Evolutionary conservation across 176 grass and related monocot genomes (phyloP), one percentile per base, ranked within the genome.

Genomic region (Carex kokanica): DNA sequence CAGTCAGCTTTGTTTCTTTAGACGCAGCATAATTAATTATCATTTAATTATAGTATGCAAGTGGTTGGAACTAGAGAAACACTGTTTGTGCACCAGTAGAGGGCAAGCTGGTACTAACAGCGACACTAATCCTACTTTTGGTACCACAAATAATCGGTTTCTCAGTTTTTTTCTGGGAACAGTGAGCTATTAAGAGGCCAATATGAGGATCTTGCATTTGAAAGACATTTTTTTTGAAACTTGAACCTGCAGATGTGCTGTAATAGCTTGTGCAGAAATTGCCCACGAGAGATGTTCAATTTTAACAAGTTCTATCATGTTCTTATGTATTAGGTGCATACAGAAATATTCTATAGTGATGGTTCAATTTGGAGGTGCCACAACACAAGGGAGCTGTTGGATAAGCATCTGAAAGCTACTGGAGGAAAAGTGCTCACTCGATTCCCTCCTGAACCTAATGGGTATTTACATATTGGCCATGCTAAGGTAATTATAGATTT

Each of bases 381-480:
- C 73, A 99, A 95, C 80, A 85, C 89, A 70, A 99, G 89, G 71
- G 93, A 95, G 60, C 88, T 90, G 24, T 85, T 95, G 45, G 91
- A 95, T 55, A 93, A 85, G 67, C 96, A 99, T 88, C 91, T 99
- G 81, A 93, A 93, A 74, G 84, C 73, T 89, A 99, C 96, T 36
- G 93, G 89, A 90, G 96, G 96, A 68, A 99, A 99, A 91, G 91
- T 95, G 64, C 86, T 99, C 83, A 95, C 96, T 51, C 96, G 96
- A 69, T 95, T 99, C 78, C 96, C 96, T 2, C 96, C 96, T 34
- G 96, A 99, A 88, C 93, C 96, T 83, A 99, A 95, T 93, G 96
- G 96, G 36, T 99, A 91, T 84, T 88, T 99, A 32, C 96, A 99
- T 86, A 99, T 99, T 31, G 96, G 93, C 82, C 96, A 99, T 89